Base-by-base conservation (phyloP, 2,329 filamentous ascomycete species). In the Cladosporium colombiae region DNA sequence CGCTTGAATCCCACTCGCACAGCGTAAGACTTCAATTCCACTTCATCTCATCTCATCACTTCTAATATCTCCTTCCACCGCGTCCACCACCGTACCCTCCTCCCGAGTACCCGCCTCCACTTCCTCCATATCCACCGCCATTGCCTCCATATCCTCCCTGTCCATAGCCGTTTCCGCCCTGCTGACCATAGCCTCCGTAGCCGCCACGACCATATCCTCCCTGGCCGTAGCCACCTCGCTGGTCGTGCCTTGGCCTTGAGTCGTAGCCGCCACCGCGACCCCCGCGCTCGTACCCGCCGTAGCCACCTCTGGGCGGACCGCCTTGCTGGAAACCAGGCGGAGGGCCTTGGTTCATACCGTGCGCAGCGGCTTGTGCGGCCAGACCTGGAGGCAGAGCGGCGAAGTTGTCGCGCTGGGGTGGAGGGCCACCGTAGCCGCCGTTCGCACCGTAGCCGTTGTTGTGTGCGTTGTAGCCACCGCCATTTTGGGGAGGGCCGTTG, bases 301-400 rank as follows among this genome's bases (percentile, higher is more conserved):
- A 67, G 2, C 71, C 52, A 23, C 69, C 70, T 63, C 73, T 71
- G 16, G 61, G 61, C 37, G 35, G 50, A 1, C 70, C 69, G n/a
- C 68, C 68, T 49, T 70, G 70, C 13, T 67, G 66, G 50, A 56
- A 56, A 31, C 50, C 61, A n/a, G 71, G 69, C 25, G 69, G 70
- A 21, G 67, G 70, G 25, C 70, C 70, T 13, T 67, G 64, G 61
- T 63, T 13, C 56, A 68, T 61, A 16, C 75, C 75, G 62, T 76
- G 74, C 60, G 72, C 70, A 10, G 74, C 74, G 56, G 75, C 74
- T 53, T 76, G 74, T 59, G 73, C 71, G 14, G 74, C 74, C 10
- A 76, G 73, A 52, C 74, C 75, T 5, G 73, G 75, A 5, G 77
- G 76, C 33, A 76, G 65, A 29, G 71, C 70, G 21, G 70, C 65